phyloP scores from a whole-genome alignment of 2,329 filamentous ascomycete genomes.

The Grosmannia clavigera region DNA sequence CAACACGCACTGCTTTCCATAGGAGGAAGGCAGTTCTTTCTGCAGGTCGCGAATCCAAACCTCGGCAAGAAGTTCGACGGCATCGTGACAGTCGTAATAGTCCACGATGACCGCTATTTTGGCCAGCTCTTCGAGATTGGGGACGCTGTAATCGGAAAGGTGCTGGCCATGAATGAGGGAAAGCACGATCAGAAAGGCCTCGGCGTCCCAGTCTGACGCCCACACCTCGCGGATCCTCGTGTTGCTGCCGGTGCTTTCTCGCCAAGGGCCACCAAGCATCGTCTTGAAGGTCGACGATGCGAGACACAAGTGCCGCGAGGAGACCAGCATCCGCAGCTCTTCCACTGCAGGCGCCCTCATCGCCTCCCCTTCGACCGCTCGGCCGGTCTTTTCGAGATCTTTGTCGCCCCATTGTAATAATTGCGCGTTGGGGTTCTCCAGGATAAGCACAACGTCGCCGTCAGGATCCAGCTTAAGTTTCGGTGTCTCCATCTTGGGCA shows the following conservation, averaged over 20 bases:
- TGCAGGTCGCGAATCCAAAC: background rate
- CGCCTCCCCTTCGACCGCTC: too few species aligned
- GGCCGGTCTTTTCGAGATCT: background rate
- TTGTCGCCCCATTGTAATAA: background rate
- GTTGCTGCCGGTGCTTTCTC: background rate
- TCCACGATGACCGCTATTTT: background rate
- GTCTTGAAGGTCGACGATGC: background rate
- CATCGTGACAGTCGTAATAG: background rate
- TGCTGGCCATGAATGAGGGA: background rate
- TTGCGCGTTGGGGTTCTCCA: background rate
- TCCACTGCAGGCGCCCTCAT: background rate
- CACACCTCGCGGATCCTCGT: background rate
- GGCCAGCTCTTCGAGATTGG: background rate
- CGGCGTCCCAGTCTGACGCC: background rate
- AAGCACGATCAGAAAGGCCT: background rate
- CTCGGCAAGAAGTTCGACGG: background rate
- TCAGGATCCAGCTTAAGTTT: background rate
- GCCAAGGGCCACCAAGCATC: background rate
- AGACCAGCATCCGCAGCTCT: background rate
- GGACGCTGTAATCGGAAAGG: background rate
- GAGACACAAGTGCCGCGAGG: background rate
- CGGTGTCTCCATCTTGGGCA: background rate
- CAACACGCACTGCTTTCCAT: background rate
- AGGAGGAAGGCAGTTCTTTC: background rate
- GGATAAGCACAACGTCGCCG: background rate